Evolutionary conservation across 83 land plant genomes (phyloP), one percentile per base, ranked within the genome.

Genomic region (Diphasiastrum complanatum): DNA sequence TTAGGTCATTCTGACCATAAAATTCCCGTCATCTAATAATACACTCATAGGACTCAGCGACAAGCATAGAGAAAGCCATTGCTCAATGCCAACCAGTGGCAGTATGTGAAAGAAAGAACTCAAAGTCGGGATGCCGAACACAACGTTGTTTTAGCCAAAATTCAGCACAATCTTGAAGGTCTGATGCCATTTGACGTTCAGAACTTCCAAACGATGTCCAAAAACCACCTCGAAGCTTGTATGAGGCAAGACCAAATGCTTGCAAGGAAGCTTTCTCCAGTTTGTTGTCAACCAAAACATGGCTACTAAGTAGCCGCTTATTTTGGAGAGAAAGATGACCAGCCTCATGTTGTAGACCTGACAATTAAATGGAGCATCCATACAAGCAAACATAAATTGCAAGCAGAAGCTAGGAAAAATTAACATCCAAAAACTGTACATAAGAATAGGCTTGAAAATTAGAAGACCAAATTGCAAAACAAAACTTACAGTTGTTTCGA

Each of bases 81-180:
- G 3, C 49, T 47, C 49, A 47, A 25, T 12, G 3, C 19, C 49
- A 20, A 53, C 25, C n/a, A 23, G 65, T 40, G 29, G 51, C 23
- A 14, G 67, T 19, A 18, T 62, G 65, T 18, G 66, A 20, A 61
- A 56, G 59, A 25, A 85, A 85, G 58, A 78, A 81, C 27, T 54
- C 62, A 57, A 65, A 85, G 65, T 85, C 89, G 34, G 89, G 89
- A 59, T 78, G 89, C 30, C 66, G 31, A 38, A 81, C 89, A 32
- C 70, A 67, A 12, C 63, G 66, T 20, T 6, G 34, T 33, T 68
- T 68, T 14, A 85, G 63, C 85, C 85, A 79, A 12, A 56, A 45
- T 5, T 81, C 85, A n/a, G 89, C 85, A 38, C 73, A 60, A 30
- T 71, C 71, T 60, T 68, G 31, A 16, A 85, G 61, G 22, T 72